A percentile compares a stretch with the other conserved stretches of the same genome.
These are phyloP conservation scores for Neurospora sp. DNA, from an alignment of 2,329 filamentous ascomycete genomes.

Conservation along the genomic window DNA sequence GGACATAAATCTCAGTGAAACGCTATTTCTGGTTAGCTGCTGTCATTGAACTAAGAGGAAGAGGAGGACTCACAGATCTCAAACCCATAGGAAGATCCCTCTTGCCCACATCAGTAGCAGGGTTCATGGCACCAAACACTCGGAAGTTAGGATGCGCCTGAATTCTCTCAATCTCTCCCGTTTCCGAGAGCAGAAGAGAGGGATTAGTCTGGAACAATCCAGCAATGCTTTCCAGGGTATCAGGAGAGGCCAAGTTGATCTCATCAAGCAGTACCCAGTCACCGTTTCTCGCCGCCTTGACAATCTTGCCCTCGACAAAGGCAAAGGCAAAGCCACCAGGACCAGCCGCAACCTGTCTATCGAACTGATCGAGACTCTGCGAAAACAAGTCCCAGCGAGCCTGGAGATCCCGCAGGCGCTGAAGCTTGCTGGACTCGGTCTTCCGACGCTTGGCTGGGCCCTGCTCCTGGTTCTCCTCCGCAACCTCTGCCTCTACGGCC, in stretches of 20 bases:
- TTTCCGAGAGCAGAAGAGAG: constrained; percentile 84
- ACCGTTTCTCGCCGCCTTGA: constrained; percentile 90
- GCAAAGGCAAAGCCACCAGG: constrained; percentile 79
- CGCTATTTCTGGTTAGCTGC: constrained; percentile 50
- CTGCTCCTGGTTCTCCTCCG: constrained; percentile 27
- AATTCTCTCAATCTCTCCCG: constrained; percentile 83
- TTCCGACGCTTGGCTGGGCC: constrained; percentile 62
- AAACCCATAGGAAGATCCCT: constrained; percentile 75
- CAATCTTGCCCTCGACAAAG: constrained; percentile 91
- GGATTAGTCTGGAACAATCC: constrained; percentile 74
- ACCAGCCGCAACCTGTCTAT: constrained; percentile 65
- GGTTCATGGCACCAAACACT: constrained; percentile 98
- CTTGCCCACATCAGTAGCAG: constrained; percentile 94
- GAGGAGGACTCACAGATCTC: constrained; percentile 4
- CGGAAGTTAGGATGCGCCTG: constrained; percentile 86
- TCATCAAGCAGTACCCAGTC: constrained; percentile 92
- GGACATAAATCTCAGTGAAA: constrained; percentile 93
- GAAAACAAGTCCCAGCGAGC: constrained; percentile 75
- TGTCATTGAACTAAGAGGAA: background rate
- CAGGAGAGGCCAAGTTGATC: constrained; percentile 90
- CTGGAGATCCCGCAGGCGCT: constrained; percentile 45
- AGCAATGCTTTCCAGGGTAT: constrained; percentile 87
- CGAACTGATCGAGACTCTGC: constrained; percentile 63
- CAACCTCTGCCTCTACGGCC: constrained; percentile 27
- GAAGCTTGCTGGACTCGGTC: constrained; percentile 53